Percentiles rank a stretch among this genome's conserved stretches.
These are phyloP conservation scores for Rugonectria rugulosa DNA, from an alignment of 2,329 filamentous ascomycete genomes.

Conservation along the genomic window DNA sequence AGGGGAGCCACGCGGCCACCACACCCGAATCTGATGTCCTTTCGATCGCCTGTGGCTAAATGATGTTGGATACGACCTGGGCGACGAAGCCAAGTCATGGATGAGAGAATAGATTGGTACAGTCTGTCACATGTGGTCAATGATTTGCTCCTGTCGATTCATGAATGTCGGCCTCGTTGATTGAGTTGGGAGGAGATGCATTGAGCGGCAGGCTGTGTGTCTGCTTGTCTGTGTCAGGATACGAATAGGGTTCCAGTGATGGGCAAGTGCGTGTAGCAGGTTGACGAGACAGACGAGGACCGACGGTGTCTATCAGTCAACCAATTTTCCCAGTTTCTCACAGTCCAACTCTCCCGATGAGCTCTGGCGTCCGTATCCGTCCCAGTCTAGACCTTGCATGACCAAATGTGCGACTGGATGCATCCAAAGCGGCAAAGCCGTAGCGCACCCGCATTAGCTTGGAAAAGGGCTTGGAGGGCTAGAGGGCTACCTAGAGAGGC, in stretches of 20 bases:
- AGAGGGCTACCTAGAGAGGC: neutral
- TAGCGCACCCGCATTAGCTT: neutral
- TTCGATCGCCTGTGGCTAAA: neutral
- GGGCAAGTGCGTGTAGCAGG: neutral
- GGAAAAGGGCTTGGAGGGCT: neutral
- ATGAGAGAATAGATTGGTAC: neutral
- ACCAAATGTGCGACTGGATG: neutral
- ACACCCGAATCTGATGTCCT: neutral
- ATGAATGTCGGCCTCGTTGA: neutral
- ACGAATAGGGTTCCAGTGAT: neutral
- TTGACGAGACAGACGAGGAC: neutral
- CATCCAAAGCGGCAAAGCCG: neutral
- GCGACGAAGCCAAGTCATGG: too few relatives aligned
- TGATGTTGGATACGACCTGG: neutral
- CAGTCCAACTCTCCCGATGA: too few relatives aligned
- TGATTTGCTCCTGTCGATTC: neutral
- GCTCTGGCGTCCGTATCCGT: too few relatives aligned
- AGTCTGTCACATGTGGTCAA: neutral
- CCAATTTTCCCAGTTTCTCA: too few relatives aligned
- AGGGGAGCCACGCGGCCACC: slow-evolving; percentile 1
- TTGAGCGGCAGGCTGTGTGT: neutral
- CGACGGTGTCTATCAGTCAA: too few relatives aligned
- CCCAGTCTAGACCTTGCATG: too few relatives aligned
- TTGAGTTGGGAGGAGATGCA: too few relatives aligned
- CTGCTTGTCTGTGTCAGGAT: neutral